Evolutionary conservation across 2,329 filamentous ascomycete genomes (phyloP), one percentile per base, ranked within the genome.

Genomic region (Beauveria medogensis): DNA sequence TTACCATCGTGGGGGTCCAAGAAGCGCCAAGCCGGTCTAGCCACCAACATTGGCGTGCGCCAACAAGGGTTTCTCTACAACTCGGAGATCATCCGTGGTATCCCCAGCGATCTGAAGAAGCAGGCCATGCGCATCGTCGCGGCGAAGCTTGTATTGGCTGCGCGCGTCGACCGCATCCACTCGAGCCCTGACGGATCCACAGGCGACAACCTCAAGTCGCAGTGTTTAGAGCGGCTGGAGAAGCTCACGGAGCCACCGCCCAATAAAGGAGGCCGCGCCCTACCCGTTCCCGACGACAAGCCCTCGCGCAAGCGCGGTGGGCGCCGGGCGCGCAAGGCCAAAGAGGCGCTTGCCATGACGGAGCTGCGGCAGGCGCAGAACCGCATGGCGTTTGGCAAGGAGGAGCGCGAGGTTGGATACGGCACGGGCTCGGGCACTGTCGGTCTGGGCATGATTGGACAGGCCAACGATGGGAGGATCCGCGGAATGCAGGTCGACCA

Each of bases 301-400:
- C 94, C 92, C 1, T 87, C 90, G 0, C 83, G 92, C 40, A 99
- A 99, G 74, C 89, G 94, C 65, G 94, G 94, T 73, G 94, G 94
- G 56, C 82, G 93, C 60, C 82, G 92, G 65, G 94, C 92, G 14
- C 82, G 94, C 61, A 96, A 96, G 74, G 93, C 93, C 63, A 99
- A 99, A 81, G 94, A 96, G 74, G 92, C 93, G 4, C 91, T 91
- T 7, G 93, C 94, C 63, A 96, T 97, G 91, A 99, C 94, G 0
- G 94, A 99, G 60, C 79, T 99, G 34, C 87, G 92, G 65, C 97
- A 97, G 74, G 92, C 92, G 5, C 94, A 97, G 75, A 99, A 99
- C 76, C 85, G 94, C 59, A 88, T 99, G 84, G 91, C 88, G 0
- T 99, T 99, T 70, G 92, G 92, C 62, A 94, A 96, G 72, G 93